Evolutionary conservation across 2,329 filamentous ascomycete genomes (phyloP).

Genomic region (Stachybotrys echinatus): DNA sequence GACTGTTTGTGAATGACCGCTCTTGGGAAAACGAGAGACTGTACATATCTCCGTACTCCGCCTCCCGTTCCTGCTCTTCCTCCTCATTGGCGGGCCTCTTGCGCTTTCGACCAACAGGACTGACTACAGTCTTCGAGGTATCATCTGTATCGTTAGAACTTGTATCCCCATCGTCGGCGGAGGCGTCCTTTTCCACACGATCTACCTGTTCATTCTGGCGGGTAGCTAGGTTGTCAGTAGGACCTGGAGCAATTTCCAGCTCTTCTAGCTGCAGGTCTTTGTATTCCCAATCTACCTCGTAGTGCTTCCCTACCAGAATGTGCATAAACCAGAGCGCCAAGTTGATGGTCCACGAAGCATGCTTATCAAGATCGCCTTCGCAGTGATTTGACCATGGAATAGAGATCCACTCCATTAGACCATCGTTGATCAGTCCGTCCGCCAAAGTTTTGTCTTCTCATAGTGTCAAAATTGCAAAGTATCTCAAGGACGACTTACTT

Average conservation of each 20-base stretch:
- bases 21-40: too few relatives aligned
- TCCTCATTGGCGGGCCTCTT: background rate
- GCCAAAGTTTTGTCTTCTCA: too few relatives aligned
- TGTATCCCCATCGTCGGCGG: background rate
- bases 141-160: background rate
- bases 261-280: background rate
- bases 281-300: constrained; percentile 8
- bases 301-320: constrained; percentile 8
- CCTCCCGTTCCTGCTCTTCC: too few relatives aligned
- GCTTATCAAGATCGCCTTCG: background rate
- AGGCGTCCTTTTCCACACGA: background rate
- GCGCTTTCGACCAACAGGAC: background rate
- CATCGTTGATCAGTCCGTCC: constrained; percentile 5
- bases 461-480: too few relatives aligned
- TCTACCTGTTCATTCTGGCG: too few relatives aligned
- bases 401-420: constrained; percentile 10
- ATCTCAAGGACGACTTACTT: too few relatives aligned
- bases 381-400: constrained; percentile 10
- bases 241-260: background rate
- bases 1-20: too few relatives aligned
- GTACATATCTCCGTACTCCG: too few relatives aligned
- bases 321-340: constrained; percentile 12
- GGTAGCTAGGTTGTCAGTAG: too few relatives aligned
- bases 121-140: background rate
- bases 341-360: constrained; percentile 7